Percentiles rank a stretch among this genome's conserved stretches.
Conservation (phyloP, 768 basidiomycete species). For the Leccinum incarnatum region DNA sequence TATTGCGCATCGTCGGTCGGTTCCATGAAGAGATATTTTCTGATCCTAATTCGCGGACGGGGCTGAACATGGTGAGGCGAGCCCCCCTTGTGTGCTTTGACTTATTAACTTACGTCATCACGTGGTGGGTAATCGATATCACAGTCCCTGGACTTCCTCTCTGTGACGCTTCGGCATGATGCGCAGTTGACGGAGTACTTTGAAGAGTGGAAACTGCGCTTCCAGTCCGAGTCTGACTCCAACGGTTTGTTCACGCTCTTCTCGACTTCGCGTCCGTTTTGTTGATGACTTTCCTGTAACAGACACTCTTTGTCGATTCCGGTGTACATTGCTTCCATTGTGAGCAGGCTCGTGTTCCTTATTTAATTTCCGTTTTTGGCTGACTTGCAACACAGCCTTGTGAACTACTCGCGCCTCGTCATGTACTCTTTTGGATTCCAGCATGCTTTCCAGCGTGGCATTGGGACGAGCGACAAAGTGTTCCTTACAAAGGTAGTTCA, state of each 20-base stretch:
- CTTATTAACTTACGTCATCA: slow-evolving; percentile 4
- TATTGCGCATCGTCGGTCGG: slow-evolving; percentile 65
- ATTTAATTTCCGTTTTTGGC: slow-evolving; percentile 2
- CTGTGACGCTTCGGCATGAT: slow-evolving; percentile 61
- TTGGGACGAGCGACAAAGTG: slow-evolving; percentile 57
- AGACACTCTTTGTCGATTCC: slow-evolving; percentile 62
- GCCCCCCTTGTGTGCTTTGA: not conserved
- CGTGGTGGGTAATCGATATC: not conserved
- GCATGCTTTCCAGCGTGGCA: slow-evolving; percentile 71
- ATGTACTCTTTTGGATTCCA: slow-evolving; percentile 89
- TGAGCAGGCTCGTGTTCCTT: slow-evolving; percentile 37
- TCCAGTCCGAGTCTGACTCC: slow-evolving; percentile 57
- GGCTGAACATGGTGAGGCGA: slow-evolving; percentile 58
- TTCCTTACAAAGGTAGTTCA: slow-evolving; percentile 61
- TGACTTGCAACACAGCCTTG: slow-evolving; percentile 46
- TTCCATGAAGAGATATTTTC: slow-evolving; percentile 81
- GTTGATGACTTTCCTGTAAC: not conserved
- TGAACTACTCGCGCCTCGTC: slow-evolving; percentile 74
- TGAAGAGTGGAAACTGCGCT: slow-evolving; percentile 65
- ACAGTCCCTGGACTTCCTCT: slow-evolving; percentile 65
- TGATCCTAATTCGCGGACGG: slow-evolving; percentile 62
- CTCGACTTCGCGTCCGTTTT: not conserved
- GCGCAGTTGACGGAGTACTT: slow-evolving; percentile 52
- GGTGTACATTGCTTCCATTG: slow-evolving; percentile 71
- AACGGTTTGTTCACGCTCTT: slow-evolving; percentile 39